A percentile compares a stretch with the other conserved stretches of the same genome.
Conservation (phyloP, 1,284 basidiomycete genomes). For the Earliella scabrosa region DNA sequence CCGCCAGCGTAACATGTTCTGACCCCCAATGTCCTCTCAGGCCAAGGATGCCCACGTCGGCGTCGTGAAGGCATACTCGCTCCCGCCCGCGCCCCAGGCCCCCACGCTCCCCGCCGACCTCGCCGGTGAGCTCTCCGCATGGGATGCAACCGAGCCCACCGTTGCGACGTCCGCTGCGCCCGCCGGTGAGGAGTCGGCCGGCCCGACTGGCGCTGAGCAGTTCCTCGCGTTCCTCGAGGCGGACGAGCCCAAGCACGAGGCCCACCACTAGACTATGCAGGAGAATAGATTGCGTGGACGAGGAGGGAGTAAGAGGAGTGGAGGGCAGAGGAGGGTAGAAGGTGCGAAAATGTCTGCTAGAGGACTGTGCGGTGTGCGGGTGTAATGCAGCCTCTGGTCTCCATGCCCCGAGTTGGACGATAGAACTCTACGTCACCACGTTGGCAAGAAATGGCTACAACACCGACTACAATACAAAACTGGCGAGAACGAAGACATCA, state of each 20-base stretch:
- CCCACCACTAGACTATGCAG: slow-evolving; percentile 47
- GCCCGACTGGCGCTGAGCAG: slow-evolving; percentile 52
- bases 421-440: too few species aligned
- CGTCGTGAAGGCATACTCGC: slow-evolving; percentile 73
- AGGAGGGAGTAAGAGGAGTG: not conserved
- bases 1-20: not conserved
- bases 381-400: slow-evolving; percentile 21
- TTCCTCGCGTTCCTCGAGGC: slow-evolving; percentile 63
- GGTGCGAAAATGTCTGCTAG: slow-evolving; percentile 23
- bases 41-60: slow-evolving; percentile 86
- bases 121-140: slow-evolving; percentile 81
- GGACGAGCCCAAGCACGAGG: slow-evolving; percentile 60
- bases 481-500: not conserved
- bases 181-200: slow-evolving; percentile 38
- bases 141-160: slow-evolving; percentile 78
- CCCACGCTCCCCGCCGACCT: slow-evolving; percentile 80
- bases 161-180: slow-evolving; percentile 38
- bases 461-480: not conserved
- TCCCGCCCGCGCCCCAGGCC: slow-evolving; percentile 69
- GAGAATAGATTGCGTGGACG: not conserved
- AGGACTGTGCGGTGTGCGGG: slow-evolving; percentile 4
- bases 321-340: slow-evolving; percentile 7
- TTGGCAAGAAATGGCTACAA: too few species aligned
- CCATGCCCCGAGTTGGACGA: not conserved
- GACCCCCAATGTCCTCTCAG: slow-evolving; percentile 45